A percentile compares a stretch with the other conserved stretches of the same genome.
phyloP scores from a whole-genome alignment of 306 rosid genomes.

The Benincasa hispida region DNA sequence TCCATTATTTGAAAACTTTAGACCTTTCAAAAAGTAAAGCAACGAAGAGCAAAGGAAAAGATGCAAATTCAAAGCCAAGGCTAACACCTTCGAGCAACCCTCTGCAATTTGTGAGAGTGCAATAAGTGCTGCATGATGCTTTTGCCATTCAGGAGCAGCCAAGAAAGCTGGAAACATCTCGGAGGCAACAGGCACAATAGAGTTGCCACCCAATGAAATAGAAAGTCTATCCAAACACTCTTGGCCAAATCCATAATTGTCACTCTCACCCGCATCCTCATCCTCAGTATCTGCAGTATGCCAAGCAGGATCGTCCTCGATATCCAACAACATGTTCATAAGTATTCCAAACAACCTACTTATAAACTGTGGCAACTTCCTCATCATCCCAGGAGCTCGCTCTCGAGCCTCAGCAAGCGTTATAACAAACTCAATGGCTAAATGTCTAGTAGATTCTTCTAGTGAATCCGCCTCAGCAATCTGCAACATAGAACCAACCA shows the following conservation, averaged over 20 bases:
- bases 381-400: constrained; percentile 96
- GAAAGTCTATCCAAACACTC: constrained; percentile 88
- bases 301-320: constrained; percentile 88
- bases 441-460: constrained; percentile 86
- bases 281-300: constrained; percentile 74
- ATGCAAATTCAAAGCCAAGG: background rate
- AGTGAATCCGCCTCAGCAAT: constrained; percentile 75
- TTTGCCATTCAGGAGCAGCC: constrained; percentile 93
- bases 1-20: background rate
- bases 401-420: constrained; percentile 93
- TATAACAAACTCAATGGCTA: constrained; percentile 88
- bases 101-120: constrained; percentile 92
- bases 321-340: constrained; percentile 78
- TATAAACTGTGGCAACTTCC: constrained; percentile 89
- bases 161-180: constrained; percentile 72
- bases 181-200: constrained; percentile 88
- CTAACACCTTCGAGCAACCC: constrained; percentile 74
- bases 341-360: constrained; percentile 72
- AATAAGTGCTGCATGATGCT: constrained; percentile 83
- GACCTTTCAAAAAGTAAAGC: background rate
- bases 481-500: constrained; percentile 85
- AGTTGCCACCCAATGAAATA: constrained; percentile 87
- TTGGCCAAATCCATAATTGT: constrained; percentile 84
- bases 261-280: constrained; percentile 84
- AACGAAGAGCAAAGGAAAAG: background rate